Base-by-base conservation (phyloP, 495 filamentous ascomycete species). In the Penicillium longicatenatum region DNA sequence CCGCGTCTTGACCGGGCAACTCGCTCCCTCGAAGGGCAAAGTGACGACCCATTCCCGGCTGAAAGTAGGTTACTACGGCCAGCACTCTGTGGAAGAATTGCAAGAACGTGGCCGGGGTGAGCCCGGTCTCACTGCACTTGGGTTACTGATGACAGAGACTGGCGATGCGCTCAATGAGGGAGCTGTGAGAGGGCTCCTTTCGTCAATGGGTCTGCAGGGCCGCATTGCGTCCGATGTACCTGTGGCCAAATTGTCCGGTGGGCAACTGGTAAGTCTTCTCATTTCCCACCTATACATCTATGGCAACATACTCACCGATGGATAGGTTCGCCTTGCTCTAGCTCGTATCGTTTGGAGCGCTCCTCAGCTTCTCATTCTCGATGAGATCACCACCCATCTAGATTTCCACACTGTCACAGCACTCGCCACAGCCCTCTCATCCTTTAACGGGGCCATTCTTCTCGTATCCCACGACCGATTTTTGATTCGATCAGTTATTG, bases 331-430 rank as follows among this genome's bases (percentile, higher is more conserved):
- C 17, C 72, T 89, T n/a, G 84, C 89, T 31, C 73, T 94, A 42
- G 89, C 89, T 11, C 72, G 82, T 49, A 69, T 92, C 4, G 66
- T 92, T 35, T 87, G 86, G 83, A 75, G 71, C 39, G 73, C 79
- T 11, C 90, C 90, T 45, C 89, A 91, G 26, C 76, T 89, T 22
- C 80, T 95, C 21, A 80, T 95, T 14, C 81, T 95, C 9, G 90
- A 95, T 64, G 90, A 95, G 68, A 86, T 88, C 17, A 93, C 89
- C 10, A 95, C 90, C n/a, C 90, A 93, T 74, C 73, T 95, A 35
- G 90, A 95, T 61, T 87, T 86, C 61, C 79, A 92, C 68, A 90
- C 88, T 3, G 88, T 93, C 29, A 79, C 78, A 7, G 89, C 88
- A 5, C 75, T 95, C 41, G 79, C 84, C 3, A 77, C 80, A 33